Conservation (phyloP, 2,329 filamentous ascomycete species). For the Corniculantispora saksenae region DNA sequence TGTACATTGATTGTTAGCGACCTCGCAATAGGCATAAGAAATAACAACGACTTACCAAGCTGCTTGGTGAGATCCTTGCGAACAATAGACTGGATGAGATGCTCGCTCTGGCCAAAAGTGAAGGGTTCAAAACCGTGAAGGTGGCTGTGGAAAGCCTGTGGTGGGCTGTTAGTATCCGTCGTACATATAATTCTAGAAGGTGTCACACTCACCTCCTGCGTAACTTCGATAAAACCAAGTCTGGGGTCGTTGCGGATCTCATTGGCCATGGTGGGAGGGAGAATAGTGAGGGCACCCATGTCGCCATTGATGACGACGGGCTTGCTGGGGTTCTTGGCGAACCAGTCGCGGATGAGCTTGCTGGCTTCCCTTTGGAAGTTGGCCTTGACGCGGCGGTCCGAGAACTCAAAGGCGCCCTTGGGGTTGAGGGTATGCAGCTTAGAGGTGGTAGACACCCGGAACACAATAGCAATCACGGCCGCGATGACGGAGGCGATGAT, state of each 20-base stretch:
- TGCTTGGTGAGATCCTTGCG: constrained; percentile 24
- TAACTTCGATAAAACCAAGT: constrained; percentile 22
- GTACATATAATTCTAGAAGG: too few species aligned
- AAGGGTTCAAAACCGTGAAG: constrained; percentile 24
- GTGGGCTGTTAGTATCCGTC: neutral
- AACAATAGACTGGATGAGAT: constrained; percentile 20
- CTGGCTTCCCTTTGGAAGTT: neutral
- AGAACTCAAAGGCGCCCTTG: constrained; percentile 15
- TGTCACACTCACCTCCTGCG: constrained; percentile 3
- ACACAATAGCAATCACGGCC: constrained; percentile 5
- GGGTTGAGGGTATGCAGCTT: constrained; percentile 16
- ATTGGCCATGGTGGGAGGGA: constrained; percentile 23
- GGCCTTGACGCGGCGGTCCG: constrained; percentile 7
- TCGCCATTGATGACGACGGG: constrained; percentile 20
- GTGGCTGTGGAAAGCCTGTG: constrained; percentile 20
- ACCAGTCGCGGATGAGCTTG: constrained; percentile 15
- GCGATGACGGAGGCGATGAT: constrained; percentile 18
- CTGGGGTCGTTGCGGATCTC: constrained; percentile 27
- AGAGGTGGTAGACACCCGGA: constrained; percentile 5
- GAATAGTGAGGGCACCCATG: constrained; percentile 23
- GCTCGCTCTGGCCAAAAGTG: neutral
- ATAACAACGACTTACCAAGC: constrained; percentile 18
- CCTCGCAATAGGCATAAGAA: too few species aligned
- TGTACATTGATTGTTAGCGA: neutral
- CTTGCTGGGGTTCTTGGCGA: constrained; percentile 16